phyloP scores from a whole-genome alignment of 305 asterid genomes.

The Plantago coronopus region DNA sequence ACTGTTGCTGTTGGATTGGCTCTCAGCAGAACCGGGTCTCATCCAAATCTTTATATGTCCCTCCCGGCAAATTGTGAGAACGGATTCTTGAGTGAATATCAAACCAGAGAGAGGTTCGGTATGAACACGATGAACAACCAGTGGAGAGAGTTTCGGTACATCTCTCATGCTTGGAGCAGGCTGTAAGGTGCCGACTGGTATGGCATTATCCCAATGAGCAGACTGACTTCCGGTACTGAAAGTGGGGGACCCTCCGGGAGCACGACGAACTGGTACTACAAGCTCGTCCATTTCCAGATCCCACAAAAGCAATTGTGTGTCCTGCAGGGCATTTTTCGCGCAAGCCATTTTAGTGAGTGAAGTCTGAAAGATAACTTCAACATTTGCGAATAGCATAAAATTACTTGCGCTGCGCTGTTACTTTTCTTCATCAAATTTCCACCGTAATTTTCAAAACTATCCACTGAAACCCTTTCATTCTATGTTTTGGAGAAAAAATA shows the following conservation, averaged over 20 bases:
- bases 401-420: neutral
- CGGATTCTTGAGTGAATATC: slow-evolving; percentile 77
- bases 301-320: slow-evolving; percentile 90
- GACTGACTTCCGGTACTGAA: slow-evolving; percentile 89
- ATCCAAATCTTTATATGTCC: slow-evolving; percentile 93
- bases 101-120: slow-evolving; percentile 91
- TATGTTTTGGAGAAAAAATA: no score
- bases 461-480: no score
- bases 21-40: slow-evolving; percentile 68
- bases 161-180: slow-evolving; percentile 90
- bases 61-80: slow-evolving; percentile 81
- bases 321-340: slow-evolving; percentile 41
- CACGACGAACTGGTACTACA: slow-evolving; percentile 94
- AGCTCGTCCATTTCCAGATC: slow-evolving; percentile 97
- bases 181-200: slow-evolving; percentile 72
- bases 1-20: slow-evolving; percentile 45
- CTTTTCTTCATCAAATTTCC: neutral
- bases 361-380: neutral
- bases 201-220: slow-evolving; percentile 84
- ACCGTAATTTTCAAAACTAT: neutral
- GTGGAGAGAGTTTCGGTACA: slow-evolving; percentile 82
- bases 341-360: neutral
- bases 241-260: slow-evolving; percentile 93
- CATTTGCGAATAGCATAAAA: neutral
- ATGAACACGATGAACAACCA: slow-evolving; percentile 85